Percentiles rank a stretch among this genome's conserved stretches.
Evolutionary conservation across 371 early-diverging fungal genomes (phyloP).

Genomic region (Mucor ambiguus): DNA sequence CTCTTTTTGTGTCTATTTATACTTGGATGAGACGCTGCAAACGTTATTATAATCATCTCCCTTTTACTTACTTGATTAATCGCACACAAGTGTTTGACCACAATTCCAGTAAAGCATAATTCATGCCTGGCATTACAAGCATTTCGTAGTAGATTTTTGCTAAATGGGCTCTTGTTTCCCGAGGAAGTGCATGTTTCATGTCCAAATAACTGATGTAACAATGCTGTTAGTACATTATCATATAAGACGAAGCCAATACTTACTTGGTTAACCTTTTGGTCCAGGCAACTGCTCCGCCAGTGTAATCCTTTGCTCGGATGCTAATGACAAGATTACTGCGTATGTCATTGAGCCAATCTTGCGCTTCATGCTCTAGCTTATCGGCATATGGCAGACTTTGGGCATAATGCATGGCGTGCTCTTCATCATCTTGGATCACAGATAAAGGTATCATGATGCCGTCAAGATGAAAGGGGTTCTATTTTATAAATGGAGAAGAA

Average conservation of each 20-base stretch:
- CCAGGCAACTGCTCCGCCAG: slow-evolving; percentile 61
- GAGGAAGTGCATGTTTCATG: slow-evolving; percentile 65
- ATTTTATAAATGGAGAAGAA: neutral
- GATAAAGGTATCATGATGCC: slow-evolving; percentile 32
- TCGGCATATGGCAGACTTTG: slow-evolving; percentile 61
- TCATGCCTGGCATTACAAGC: slow-evolving; percentile 64
- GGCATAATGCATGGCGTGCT: slow-evolving; percentile 47
- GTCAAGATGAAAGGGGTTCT: neutral
- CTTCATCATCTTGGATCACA: slow-evolving; percentile 43
- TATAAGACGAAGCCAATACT: neutral
- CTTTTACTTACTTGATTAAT: slow-evolving; percentile 58
- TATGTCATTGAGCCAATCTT: slow-evolving; percentile 59
- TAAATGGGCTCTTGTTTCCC: slow-evolving; percentile 60
- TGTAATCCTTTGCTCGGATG: slow-evolving; percentile 62
- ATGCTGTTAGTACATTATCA: neutral
- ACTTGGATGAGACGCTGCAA: neutral
- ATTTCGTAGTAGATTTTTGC: slow-evolving; percentile 63
- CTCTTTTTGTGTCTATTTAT: slow-evolving; percentile 45
- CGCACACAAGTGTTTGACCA: slow-evolving; percentile 57
- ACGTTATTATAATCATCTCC: neutral
- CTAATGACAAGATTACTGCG: slow-evolving; percentile 51
- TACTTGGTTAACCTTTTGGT: slow-evolving; percentile 61
- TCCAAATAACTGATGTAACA: slow-evolving; percentile 56
- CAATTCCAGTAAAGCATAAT: slow-evolving; percentile 57
- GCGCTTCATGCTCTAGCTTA: slow-evolving; percentile 54